Evolutionary conservation across 1,139 yeast genomes (phyloP), one percentile per base, ranked within the genome.

Genomic region (Candida albicans): DNA sequence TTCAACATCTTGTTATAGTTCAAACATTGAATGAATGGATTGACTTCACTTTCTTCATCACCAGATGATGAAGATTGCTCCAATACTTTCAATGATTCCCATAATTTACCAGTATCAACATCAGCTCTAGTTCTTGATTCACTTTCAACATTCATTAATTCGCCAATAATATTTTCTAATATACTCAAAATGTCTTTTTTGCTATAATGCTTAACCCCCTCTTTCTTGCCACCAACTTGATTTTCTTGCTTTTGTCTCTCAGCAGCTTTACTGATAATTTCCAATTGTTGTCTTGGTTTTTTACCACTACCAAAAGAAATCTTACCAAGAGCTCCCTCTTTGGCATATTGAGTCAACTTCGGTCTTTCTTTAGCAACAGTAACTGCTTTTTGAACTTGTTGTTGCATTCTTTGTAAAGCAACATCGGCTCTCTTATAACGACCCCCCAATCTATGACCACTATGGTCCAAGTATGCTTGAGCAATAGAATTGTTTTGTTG

Each of bases 341-440:
- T 82, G 41, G 84, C 82, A 51, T 80, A 74, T 53, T 80, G 86
- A 28, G 81, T 82, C 57, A 78, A 76, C 70, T 84, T 87, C 52
- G 95, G 93, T 61, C 88, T 81, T 58, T 89, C 96, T 61, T 89
- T 87, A 32, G 97, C 97, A 42, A 89, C 95, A 39, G 95, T 87
- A 18, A 93, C 97, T 8, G 98, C 98, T 60, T 87, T 87, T 62
- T 91, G 96, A 45, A 95, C 97, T 68, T 93, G 98, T 61, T 91
- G 96, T 70, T 93, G 98, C 97, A 93, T 91, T 75, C 96, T 84
- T 68, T 88, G 96, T 57, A 91, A 76, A 1, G 97, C 97, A 54
- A 91, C 86, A 64, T 89, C 96, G n/a, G 95, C 93, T 60, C 96
- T 77, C 69, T 87, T 84, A 56, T 81, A 79, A 62, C 96, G 82